phyloP scores from a whole-genome alignment of 176 grass and related monocot genomes.

The Melocanna baccifera region DNA sequence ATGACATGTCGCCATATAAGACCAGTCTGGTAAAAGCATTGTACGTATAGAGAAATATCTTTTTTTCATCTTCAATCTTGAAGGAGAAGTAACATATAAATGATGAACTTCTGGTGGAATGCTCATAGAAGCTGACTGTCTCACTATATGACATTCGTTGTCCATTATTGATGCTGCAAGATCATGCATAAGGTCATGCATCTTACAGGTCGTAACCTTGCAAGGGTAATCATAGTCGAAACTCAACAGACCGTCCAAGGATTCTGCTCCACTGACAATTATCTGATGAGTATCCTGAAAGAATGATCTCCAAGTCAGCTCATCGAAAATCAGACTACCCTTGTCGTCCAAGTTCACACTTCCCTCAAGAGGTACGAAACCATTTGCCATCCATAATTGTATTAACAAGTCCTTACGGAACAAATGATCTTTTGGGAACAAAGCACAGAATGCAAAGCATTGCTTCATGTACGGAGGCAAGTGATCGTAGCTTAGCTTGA shows the following conservation, averaged over 20 bases:
- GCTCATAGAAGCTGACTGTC: not conserved
- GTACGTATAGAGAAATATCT: too few relatives aligned
- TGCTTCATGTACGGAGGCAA: conserved; percentile 20
- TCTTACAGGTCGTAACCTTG: not conserved
- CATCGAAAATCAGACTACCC: conserved; percentile 5
- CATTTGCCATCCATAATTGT: conserved; percentile 38
- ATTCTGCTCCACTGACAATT: too few relatives aligned
- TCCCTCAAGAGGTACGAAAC: not conserved
- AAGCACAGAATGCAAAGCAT: conserved; percentile 33
- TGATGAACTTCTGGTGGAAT: not conserved
- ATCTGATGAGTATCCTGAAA: not conserved
- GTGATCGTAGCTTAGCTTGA: conserved; percentile 36
- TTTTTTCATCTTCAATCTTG: too few relatives aligned
- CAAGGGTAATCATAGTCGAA: too few relatives aligned
- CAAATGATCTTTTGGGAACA: conserved; percentile 25
- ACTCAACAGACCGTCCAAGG: too few relatives aligned
- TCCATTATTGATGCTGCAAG: conserved; percentile 11
- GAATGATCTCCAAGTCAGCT: conserved; percentile 22
- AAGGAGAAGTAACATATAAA: not conserved
- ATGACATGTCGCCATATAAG: not conserved
- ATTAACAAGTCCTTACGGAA: conserved; percentile 25
- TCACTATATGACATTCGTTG: not conserved
- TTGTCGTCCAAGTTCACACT: too few relatives aligned
- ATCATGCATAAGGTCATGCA: conserved; percentile 43
- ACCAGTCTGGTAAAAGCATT: too few relatives aligned